Evolutionary conservation across 2,329 filamentous ascomycete species (phyloP), one percentile per base, ranked within the genome.

Genomic region (Talaromyces sp.): DNA sequence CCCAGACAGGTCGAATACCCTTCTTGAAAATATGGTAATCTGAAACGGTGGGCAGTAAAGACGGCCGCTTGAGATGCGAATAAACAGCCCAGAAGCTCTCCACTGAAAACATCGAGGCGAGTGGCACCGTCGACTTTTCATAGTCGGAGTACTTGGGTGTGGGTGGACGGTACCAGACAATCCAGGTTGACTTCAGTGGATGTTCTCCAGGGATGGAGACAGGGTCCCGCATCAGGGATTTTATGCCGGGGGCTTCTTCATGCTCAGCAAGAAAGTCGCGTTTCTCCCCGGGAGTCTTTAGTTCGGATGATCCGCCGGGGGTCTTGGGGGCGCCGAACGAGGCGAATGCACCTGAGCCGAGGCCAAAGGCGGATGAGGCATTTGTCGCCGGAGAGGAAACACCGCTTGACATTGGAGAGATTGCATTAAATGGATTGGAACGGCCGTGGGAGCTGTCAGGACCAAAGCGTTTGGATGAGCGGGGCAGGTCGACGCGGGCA

Each of bases 11-110:
- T 55, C 94, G 86, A 56, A 99, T 92, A 49, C 92, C 93, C 69
- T 94, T 91, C 75, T 94, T 96, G 80, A 99, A 99, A 55, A 99
- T 87, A 72, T 99, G 94, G 70, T 97, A 99, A 75, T 99, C 94
- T 20, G 92, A 97, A 27, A 97, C 93, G 4, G 93, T 87, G 6
- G 93, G 93, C 52, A 99, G 80, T 30, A 83, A 79, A 32, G 92
- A 97, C 2, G 95, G 94, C 24, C 89, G 86, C 77, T 95, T 96
- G 43, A 99, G 82, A 73, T 97, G 91, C 49, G 84, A 80, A 70
- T 96, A 97, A 33, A 96, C 86, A 43, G 85, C 82, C 85, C 91
- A 97, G 71, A 99, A 97, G 54, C 94, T 89, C 75, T 97, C 91
- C 45, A 85, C 91, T 5, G 90, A 91, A 55, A 83, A 82, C 68